Evolutionary conservation across 495 filamentous ascomycete species (phyloP).

Genomic region (Lentithecium fluviatile): DNA sequence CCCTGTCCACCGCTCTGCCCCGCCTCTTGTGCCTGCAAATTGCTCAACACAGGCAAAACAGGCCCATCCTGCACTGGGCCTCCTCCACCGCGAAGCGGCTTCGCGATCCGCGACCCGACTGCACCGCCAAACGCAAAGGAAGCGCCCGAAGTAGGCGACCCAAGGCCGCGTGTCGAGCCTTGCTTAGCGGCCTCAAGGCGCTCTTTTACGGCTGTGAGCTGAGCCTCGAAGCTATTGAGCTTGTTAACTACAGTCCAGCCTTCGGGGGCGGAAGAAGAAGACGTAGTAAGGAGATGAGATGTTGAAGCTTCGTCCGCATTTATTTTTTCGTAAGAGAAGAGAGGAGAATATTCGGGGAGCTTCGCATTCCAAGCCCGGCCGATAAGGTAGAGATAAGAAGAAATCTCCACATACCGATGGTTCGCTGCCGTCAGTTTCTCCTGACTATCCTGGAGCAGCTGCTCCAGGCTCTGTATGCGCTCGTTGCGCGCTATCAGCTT

Average conservation of each 20-base stretch:
- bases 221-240: conserved; percentile 79
- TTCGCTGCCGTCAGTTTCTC: conserved; percentile 95
- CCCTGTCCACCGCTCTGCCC: conserved; percentile 8
- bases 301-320: too few species aligned
- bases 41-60: conserved; percentile 15
- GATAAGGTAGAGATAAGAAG: background rate
- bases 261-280: background rate
- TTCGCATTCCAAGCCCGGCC: too few species aligned
- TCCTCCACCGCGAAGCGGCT: conserved; percentile 92
- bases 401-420: conserved; percentile 68
- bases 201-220: conserved; percentile 96
- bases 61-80: conserved; percentile 34
- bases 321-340: too few species aligned
- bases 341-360: too few species aligned
- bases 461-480: conserved; percentile 89
- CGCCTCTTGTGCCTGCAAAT: conserved; percentile 37
- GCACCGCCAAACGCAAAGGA: conserved; percentile 71
- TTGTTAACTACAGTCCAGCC: conserved; percentile 5
- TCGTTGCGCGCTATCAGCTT: conserved; percentile 96
- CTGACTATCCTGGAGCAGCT: conserved; percentile 90
- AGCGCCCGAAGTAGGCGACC: conserved; percentile 53
- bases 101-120: conserved; percentile 81
- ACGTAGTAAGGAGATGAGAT: conserved; percentile 3
- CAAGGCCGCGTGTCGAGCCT: conserved; percentile 78
- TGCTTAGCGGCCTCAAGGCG: conserved; percentile 92